Conservation (phyloP, 257 asterid species). For the Echites panduratus region DNA sequence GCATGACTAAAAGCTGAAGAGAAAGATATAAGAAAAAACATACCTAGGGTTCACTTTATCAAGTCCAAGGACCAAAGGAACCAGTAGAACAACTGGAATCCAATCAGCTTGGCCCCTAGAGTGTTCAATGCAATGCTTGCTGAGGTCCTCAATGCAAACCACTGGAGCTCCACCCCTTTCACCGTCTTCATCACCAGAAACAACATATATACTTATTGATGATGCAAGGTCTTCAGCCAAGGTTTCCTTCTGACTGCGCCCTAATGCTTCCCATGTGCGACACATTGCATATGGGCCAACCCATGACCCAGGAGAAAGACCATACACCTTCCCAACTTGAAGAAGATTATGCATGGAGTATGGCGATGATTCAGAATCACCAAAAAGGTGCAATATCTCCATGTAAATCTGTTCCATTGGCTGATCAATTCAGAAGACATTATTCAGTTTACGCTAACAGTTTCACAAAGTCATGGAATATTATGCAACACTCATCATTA, state of each 20-base stretch:
- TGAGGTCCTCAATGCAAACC: conserved; percentile 65
- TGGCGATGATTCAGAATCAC: conserved; percentile 74
- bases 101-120: conserved; percentile 46
- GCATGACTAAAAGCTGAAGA: not conserved
- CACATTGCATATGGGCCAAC: conserved; percentile 98
- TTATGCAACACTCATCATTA: not conserved
- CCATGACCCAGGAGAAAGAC: conserved; percentile 97
- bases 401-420: conserved; percentile 56
- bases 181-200: conserved; percentile 97
- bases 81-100: conserved; percentile 73
- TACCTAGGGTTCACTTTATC: conserved; percentile 96
- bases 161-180: conserved; percentile 99
- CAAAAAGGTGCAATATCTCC: conserved; percentile 76
- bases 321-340: conserved; percentile 77
- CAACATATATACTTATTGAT: conserved; percentile 63
- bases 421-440: conserved; percentile 39
- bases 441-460: not conserved
- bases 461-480: not conserved
- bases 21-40: not conserved
- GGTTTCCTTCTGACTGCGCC: conserved; percentile 40
- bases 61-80: conserved; percentile 94
- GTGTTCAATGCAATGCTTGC: conserved; percentile 44
- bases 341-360: conserved; percentile 96
- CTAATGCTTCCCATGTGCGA: conserved; percentile 91
- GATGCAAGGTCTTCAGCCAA: conserved; percentile 36